Percentiles rank a stretch among this genome's conserved stretches.
These are phyloP conservation scores for Amanita pallidorosea DNA, from an alignment of 768 basidiomycete genomes.

Conservation along the genomic window DNA sequence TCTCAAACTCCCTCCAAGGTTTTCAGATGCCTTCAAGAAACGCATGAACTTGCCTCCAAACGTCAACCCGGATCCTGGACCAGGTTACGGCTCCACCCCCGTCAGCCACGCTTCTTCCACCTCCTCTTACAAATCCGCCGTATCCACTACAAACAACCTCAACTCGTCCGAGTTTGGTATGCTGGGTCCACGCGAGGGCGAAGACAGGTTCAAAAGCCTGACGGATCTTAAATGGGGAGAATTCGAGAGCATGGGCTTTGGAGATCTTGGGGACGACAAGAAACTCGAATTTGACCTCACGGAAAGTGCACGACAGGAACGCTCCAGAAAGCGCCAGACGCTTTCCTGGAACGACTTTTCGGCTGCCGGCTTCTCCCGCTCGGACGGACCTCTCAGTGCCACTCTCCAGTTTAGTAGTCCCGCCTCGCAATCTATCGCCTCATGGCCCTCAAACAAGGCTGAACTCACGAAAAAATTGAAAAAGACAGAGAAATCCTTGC, in stretches of 20 bases:
- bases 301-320: conserved; percentile 67
- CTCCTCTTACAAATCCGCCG: conserved; percentile 29
- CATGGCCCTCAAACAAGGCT: conserved; percentile 67
- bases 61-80: conserved; percentile 43
- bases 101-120: conserved; percentile 26
- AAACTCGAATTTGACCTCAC: conserved; percentile 90
- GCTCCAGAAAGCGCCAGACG: conserved; percentile 66
- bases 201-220: conserved; percentile 68
- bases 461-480: conserved; percentile 72
- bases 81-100: conserved; percentile 17
- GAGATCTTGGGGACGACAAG: conserved; percentile 43
- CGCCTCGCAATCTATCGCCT: conserved; percentile 35
- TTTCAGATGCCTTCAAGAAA: conserved; percentile 68
- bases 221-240: conserved; percentile 89
- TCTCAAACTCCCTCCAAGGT: conserved; percentile 52
- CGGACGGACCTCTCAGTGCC: conserved; percentile 62
- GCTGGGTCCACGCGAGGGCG: conserved; percentile 33
- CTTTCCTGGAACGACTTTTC: conserved; percentile 91
- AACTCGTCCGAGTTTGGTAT: conserved; percentile 22
- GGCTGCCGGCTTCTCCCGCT: conserved; percentile 67
- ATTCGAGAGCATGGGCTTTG: conserved; percentile 81
- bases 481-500: conserved; percentile 73
- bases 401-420: conserved; percentile 73
- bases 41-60: conserved; percentile 57
- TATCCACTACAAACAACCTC: conserved; percentile 17